Percentiles rank a stretch among this genome's conserved stretches.
phyloP scores from a whole-genome alignment of 176 grass and related monocot genomes.

The Microstegium vimineum region DNA sequence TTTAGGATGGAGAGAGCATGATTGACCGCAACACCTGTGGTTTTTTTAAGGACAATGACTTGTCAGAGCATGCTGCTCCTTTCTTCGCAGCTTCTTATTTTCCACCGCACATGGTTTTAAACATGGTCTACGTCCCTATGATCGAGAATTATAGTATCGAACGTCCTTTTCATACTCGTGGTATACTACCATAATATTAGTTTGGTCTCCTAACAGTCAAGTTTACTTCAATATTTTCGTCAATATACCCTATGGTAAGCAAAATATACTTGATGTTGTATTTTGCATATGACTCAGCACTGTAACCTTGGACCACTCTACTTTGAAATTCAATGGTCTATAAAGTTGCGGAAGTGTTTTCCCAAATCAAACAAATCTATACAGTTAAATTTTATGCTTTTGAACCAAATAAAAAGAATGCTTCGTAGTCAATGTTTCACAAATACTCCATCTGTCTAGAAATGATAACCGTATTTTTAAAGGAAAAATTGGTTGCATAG shows the following conservation, averaged over 20 bases:
- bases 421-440: background rate
- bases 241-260: background rate
- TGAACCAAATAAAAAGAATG: background rate
- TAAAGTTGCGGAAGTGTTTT: background rate
- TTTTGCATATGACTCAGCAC: background rate
- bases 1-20: too few species aligned
- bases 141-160: background rate
- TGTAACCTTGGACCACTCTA: background rate
- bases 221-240: background rate
- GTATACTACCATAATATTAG: background rate
- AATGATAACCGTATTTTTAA: background rate
- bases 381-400: background rate
- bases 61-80: background rate
- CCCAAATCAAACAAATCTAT: background rate
- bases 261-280: background rate
- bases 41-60: background rate
- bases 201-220: background rate
- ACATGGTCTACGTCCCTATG: background rate
- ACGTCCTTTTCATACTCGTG: background rate
- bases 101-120: background rate
- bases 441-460: background rate
- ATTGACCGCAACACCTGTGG: too few species aligned
- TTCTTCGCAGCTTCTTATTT: background rate
- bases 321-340: background rate
- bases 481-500: too few species aligned